Evolutionary conservation across 169 alveolate genomes (phyloP).

Genomic region (Blepharisma undulans): DNA sequence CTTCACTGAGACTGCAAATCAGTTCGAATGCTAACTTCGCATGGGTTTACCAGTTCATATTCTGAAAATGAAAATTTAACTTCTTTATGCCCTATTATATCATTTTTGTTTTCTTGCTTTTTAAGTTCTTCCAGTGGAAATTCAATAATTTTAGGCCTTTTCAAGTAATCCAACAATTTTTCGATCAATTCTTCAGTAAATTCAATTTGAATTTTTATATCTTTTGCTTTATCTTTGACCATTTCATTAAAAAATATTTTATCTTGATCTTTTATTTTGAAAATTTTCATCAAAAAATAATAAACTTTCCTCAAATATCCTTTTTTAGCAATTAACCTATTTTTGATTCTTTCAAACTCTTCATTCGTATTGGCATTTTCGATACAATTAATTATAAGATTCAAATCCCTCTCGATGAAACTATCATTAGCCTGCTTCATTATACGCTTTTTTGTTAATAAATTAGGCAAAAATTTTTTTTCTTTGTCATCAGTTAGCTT

Average conservation of each 20-base stretch:
- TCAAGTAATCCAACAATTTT: background rate
- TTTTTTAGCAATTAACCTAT: background rate
- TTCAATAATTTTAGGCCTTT: background rate
- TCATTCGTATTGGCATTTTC: too few species aligned
- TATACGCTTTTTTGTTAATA: background rate
- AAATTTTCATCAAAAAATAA: background rate
- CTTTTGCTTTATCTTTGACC: background rate
- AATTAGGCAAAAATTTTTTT: background rate
- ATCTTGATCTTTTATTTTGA: background rate
- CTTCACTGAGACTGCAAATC: background rate
- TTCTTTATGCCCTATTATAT: background rate
- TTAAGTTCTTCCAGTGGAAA: background rate
- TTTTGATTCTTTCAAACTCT: background rate
- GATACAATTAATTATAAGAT: too few species aligned
- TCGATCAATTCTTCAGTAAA: background rate
- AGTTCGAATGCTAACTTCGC: background rate
- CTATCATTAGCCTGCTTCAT: background rate
- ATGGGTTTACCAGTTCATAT: background rate
- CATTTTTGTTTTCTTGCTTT: background rate
- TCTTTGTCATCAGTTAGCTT: background rate
- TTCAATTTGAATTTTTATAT: background rate
- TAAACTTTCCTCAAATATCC: background rate
- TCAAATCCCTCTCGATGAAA: background rate
- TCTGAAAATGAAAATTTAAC: too few species aligned
- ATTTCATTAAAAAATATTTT: background rate